These are phyloP conservation scores for Endocalyx cinctus DNA, from an alignment of 2,329 filamentous ascomycete species.

Conservation along the genomic window DNA sequence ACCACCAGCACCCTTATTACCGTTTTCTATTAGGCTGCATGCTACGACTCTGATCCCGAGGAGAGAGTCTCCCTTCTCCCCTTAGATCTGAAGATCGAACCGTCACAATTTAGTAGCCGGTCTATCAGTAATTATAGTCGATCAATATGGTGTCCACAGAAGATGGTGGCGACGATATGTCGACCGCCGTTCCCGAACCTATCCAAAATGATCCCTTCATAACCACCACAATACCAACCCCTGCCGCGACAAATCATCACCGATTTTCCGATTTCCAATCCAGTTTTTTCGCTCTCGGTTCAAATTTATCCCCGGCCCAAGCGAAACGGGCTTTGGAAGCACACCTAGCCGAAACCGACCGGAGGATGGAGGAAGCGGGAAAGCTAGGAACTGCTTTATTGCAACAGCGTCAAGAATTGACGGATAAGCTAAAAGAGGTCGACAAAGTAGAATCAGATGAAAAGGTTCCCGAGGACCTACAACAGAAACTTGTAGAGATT, in stretches of 20 bases:
- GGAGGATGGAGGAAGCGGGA: constrained; percentile 84
- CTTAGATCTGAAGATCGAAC: constrained; percentile 16
- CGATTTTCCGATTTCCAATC: constrained; percentile 82
- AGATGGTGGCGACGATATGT: constrained; percentile 36
- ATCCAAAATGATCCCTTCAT: constrained; percentile 55
- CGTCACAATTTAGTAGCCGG: too few species aligned
- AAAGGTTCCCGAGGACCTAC: constrained; percentile 78
- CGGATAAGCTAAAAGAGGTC: constrained; percentile 77
- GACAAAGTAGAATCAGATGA: constrained; percentile 71
- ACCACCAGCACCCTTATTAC: constrained; percentile 1
- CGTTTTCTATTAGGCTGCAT: constrained; percentile 17
- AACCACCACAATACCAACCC: constrained; percentile 35
- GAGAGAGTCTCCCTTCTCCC: constrained; percentile 22
- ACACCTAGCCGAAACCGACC: constrained; percentile 87
- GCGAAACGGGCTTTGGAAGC: constrained; percentile 85
- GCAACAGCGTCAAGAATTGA: constrained; percentile 78
- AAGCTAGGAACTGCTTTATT: constrained; percentile 80
- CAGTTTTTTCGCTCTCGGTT: constrained; percentile 71
- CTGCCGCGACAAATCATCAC: constrained; percentile 45
- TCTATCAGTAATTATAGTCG: too few species aligned
- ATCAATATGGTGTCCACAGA: constrained; percentile 42
- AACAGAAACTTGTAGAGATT: constrained; percentile 76
- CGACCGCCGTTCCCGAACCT: constrained; percentile 23
- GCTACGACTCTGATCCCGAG: constrained; percentile 23
- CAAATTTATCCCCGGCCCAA: constrained; percentile 75